Percentiles rank a stretch among this genome's conserved stretches.
Conservation (phyloP, 257 asterid species). For the Salvia miltiorrhiza region DNA sequence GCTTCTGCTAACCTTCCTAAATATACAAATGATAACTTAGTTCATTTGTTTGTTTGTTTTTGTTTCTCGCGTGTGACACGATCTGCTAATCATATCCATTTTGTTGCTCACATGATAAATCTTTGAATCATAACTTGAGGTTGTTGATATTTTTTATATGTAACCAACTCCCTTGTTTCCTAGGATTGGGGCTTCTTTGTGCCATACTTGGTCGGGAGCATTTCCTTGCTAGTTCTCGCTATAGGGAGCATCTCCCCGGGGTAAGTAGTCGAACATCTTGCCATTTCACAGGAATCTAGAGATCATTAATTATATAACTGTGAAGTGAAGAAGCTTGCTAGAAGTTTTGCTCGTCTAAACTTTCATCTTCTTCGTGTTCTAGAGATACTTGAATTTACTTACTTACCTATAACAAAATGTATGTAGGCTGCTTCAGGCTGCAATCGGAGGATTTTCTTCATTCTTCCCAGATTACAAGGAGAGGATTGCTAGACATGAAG, state of each 20-base stretch:
- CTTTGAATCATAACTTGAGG: background rate
- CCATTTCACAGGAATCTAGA: background rate
- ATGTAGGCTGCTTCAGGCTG: conserved; percentile 88
- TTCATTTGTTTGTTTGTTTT: background rate
- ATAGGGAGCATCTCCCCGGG: conserved; percentile 90
- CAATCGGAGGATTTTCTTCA: conserved; percentile 79
- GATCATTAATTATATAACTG: background rate
- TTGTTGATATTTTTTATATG: conserved; percentile 15
- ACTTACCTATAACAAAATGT: too few relatives aligned
- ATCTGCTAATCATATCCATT: background rate
- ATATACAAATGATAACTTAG: background rate
- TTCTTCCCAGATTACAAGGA: conserved; percentile 88
- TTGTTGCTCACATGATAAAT: background rate
- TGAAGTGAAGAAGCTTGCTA: conserved; percentile 2
- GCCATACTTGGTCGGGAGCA: conserved; percentile 94
- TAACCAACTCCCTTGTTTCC: conserved; percentile 16
- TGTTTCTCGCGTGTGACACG: background rate
- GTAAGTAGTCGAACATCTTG: conserved; percentile 39
- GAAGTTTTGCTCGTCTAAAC: background rate
- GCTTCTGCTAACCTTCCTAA: conserved; percentile 21
- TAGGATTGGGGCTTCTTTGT: conserved; percentile 98
- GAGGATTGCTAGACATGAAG: conserved; percentile 90
- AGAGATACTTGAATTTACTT: too few relatives aligned
- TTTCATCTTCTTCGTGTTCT: background rate
- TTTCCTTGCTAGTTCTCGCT: conserved; percentile 82